A percentile compares a stretch with the other conserved stretches of the same genome.
These are phyloP conservation scores for Phytophthora pluvialis DNA, from an alignment of 352 stramenopile genomes.

Conservation along the genomic window DNA sequence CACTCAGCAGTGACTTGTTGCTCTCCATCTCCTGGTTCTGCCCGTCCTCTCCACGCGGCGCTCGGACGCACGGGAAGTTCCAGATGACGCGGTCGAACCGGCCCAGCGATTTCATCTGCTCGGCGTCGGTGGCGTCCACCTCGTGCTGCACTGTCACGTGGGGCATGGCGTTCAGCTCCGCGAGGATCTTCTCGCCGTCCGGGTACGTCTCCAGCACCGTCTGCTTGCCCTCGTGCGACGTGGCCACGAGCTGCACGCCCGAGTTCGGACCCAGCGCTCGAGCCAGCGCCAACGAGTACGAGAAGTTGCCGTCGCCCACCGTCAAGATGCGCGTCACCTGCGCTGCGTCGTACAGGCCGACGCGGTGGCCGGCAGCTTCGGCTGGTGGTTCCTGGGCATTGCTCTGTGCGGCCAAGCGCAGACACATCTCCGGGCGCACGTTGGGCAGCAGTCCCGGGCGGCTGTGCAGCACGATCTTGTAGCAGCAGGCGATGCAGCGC, in stretches of 20 bases:
- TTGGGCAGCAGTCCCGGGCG: conserved; percentile 67
- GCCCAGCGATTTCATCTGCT: conserved; percentile 74
- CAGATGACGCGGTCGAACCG: conserved; percentile 94
- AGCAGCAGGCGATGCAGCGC: conserved; percentile 87
- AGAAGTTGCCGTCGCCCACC: conserved; percentile 97
- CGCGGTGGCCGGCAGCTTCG: conserved; percentile 15
- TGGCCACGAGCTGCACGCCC: conserved; percentile 79
- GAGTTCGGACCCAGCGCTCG: conserved; percentile 47
- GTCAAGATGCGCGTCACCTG: conserved; percentile 79
- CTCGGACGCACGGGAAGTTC: conserved; percentile 97
- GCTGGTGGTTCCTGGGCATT: conserved; percentile 4
- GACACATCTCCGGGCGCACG: conserved; percentile 80
- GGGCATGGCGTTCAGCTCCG: conserved; percentile 62
- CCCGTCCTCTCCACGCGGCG: conserved; percentile 92
- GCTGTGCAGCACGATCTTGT: conserved; percentile 84
- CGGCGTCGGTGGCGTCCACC: conserved; percentile 90
- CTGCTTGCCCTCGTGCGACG: conserved; percentile 91
- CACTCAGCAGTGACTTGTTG: conserved; percentile 92
- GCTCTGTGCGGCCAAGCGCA: conserved; percentile 42
- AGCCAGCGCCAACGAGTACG: conserved; percentile 93
- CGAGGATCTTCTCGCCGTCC: conserved; percentile 81
- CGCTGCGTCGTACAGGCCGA: conserved; percentile 69
- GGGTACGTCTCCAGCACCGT: conserved; percentile 93
- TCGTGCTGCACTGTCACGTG: conserved; percentile 85
- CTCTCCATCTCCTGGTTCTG: conserved; percentile 96